Evolutionary conservation across 2,329 filamentous ascomycete genomes (phyloP), one percentile per base, ranked within the genome.

Genomic region (Penicillium sp.): DNA sequence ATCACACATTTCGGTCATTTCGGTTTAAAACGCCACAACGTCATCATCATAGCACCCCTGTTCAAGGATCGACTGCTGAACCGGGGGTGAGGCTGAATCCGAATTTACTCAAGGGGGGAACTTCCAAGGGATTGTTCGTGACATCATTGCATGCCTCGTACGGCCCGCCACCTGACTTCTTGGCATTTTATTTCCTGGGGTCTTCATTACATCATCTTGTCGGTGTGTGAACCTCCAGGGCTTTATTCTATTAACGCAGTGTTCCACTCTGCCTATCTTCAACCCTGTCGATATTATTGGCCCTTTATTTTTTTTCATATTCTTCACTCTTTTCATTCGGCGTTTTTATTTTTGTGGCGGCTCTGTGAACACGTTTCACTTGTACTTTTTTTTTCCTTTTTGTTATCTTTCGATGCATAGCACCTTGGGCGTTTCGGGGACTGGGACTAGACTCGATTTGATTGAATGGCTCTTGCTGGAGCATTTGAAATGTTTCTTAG

Each of bases 321-420:
- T 30, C 45, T 16, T 46, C 45, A 14, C 19, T 50, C 31, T 37
- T 44, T 44, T 58, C 50, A 59, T 50, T 53, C 44, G 48, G 55
- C 51, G 64, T 63, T 58, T 50, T 52, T 58, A 59, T 60, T 57
- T 44, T 41, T 41, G 28, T 53, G 61, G 60, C 55, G 59, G 57
- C 51, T 63, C 42, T 54, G 59, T 58, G 61, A 55, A 51, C 50
- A 49, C 53, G 54, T 59, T 61, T 59, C 41, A 58, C 59, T 56
- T 64, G 60, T 62, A 58, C 50, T 64, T 64, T 64, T 65, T 55
- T 59, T 47, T 43, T 42, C 25, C 35, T 53, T 50, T 51, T 62
- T 60, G 59, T 64, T 61, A 60, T 69, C 64, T 66, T 71, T 62
- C 60, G 67, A 68, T 69, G 69, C 69, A 72, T 72, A 71, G 69